A percentile compares a stretch with the other conserved stretches of the same genome.
Evolutionary conservation across 345 rosid genomes (phyloP).

Genomic region (Cochlearia excelsa): DNA sequence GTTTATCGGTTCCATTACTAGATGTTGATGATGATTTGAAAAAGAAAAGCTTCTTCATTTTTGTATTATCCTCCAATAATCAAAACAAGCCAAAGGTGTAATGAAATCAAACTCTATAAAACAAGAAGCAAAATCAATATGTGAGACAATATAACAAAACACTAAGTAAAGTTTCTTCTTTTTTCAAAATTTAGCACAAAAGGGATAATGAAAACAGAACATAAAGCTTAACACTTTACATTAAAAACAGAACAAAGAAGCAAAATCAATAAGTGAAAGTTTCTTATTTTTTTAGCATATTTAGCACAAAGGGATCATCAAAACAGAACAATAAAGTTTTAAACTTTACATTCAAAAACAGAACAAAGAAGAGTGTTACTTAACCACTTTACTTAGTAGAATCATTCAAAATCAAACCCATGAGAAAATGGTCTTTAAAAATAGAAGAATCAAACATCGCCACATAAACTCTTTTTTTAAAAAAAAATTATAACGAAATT

Average conservation of each 20-base stretch:
- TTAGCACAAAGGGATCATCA: not conserved
- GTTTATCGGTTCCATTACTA: constrained; percentile 47
- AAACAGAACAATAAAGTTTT: no score
- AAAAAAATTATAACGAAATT: constrained; percentile 5
- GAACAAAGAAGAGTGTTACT: constrained; percentile 30
- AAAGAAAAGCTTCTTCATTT: constrained; percentile 88
- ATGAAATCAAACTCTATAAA: not conserved
- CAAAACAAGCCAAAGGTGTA: not conserved
- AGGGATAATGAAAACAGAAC: constrained; percentile 27
- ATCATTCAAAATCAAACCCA: not conserved
- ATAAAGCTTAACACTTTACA: constrained; percentile 3
- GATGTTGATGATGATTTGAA: constrained; percentile 58
- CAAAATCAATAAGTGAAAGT: not conserved
- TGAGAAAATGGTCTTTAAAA: constrained; percentile 21
- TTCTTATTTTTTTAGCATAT: no score
- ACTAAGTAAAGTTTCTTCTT: constrained; percentile 1
- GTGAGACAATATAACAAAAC: constrained; percentile 8
- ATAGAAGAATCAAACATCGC: constrained; percentile 30
- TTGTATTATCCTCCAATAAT: constrained; percentile 4
- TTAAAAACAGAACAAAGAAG: not conserved
- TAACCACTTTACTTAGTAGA: constrained; percentile 13
- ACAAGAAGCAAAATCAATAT: constrained; percentile 3
- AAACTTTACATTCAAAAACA: not conserved
- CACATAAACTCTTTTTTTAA: not conserved
- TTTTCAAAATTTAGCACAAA: not conserved